Percentiles rank a stretch among this genome's conserved stretches.
Evolutionary conservation across 2,329 filamentous ascomycete genomes (phyloP).

Genomic region (Boeremia exigua): DNA sequence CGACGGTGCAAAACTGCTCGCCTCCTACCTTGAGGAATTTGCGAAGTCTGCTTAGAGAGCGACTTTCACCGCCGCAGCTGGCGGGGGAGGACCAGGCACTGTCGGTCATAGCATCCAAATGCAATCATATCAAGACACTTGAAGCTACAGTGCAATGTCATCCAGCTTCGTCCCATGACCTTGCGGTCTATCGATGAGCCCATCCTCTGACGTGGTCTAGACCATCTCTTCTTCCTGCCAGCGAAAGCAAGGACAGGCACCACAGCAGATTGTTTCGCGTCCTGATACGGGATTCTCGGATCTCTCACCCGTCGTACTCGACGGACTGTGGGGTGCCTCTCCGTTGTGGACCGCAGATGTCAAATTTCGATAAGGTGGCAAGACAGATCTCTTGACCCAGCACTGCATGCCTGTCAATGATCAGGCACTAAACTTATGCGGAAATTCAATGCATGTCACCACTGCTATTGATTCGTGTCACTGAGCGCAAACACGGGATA

Average conservation of each 20-base stretch:
- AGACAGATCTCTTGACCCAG: slow-evolving; percentile 1
- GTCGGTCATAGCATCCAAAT: slow-evolving; percentile 4
- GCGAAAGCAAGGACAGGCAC: not conserved
- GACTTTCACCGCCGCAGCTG: not conserved
- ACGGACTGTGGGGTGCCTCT: not conserved
- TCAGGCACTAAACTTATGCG: not conserved
- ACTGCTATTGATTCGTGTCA: not conserved
- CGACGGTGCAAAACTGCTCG: slow-evolving; percentile 71
- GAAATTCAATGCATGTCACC: not conserved
- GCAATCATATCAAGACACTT: slow-evolving; percentile 3
- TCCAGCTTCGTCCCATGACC: not conserved
- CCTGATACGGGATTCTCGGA: not conserved
- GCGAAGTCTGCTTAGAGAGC: slow-evolving; percentile 47
- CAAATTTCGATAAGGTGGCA: not conserved
- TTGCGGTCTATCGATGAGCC: not conserved
- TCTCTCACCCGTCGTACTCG: not conserved
- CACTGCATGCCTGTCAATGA: not conserved
- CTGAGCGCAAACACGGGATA: not conserved
- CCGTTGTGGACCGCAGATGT: not conserved
- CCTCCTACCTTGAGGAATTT: slow-evolving; percentile 68
- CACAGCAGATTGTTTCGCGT: not conserved
- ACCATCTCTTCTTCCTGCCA: not conserved
- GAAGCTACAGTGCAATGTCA: not conserved
- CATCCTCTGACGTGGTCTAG: slow-evolving; percentile 1
- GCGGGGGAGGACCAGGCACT: not conserved